phyloP scores from a whole-genome alignment of 2,329 filamentous ascomycete species.

The Diplodia sapinea region DNA sequence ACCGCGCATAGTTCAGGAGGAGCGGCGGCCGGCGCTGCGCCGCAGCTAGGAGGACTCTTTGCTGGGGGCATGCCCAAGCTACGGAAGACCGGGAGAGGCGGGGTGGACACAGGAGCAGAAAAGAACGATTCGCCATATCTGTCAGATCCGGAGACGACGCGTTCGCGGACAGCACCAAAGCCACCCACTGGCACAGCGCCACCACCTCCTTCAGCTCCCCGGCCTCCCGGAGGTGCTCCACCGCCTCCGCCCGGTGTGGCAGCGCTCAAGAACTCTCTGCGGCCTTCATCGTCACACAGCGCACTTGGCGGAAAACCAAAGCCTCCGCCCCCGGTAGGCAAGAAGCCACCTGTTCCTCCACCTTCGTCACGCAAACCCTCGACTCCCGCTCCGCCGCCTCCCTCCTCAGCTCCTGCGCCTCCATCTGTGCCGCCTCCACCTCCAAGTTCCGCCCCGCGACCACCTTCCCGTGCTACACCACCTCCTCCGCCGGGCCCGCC shows the following conservation, averaged over 20 bases:
- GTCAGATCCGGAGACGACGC: constrained; percentile 75
- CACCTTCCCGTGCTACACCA: constrained; percentile 55
- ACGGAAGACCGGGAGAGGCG: constrained; percentile 75
- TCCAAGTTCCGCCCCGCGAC: constrained; percentile 55
- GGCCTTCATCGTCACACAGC: constrained; percentile 62
- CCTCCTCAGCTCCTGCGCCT: constrained; percentile 52
- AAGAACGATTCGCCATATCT: constrained; percentile 74
- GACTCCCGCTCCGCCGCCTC: constrained; percentile 50
- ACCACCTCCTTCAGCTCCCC: constrained; percentile 58
- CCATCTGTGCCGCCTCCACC: constrained; percentile 61
- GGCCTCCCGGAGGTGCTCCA: constrained; percentile 52
- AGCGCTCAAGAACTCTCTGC: constrained; percentile 51
- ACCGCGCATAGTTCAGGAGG: constrained; percentile 37
- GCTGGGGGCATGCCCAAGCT: constrained; percentile 95
- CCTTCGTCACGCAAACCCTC: constrained; percentile 64
- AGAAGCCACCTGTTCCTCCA: constrained; percentile 70
- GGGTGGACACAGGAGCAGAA: constrained; percentile 58
- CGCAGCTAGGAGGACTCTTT: constrained; percentile 86
- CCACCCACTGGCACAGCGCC: constrained; percentile 56
- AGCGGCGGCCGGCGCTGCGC: constrained; percentile 51
- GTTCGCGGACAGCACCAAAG: constrained; percentile 56
- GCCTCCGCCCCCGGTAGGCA: constrained; percentile 78
- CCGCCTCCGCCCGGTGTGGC: constrained; percentile 64
- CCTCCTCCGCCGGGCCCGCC: constrained; percentile 46
- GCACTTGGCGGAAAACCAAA: constrained; percentile 59